phyloP scores from a whole-genome alignment of 2,329 filamentous ascomycete genomes.

The Arachnopeziza araneosa region DNA sequence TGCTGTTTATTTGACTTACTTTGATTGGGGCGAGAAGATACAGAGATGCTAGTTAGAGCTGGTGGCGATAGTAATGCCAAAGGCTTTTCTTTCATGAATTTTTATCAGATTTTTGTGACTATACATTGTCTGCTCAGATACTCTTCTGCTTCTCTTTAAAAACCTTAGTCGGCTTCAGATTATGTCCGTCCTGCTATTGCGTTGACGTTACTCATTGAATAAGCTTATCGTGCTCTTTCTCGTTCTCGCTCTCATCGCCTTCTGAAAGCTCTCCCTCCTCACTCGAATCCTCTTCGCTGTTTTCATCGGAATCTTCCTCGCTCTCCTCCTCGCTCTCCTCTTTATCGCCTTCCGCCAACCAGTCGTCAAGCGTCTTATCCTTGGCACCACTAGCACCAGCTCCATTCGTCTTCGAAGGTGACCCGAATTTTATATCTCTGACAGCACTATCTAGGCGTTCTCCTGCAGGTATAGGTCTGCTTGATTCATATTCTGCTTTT shows the following conservation, averaged over 20 bases:
- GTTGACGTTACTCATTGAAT: constrained; percentile 22
- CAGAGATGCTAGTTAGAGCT: constrained; percentile 6
- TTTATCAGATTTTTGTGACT: constrained; percentile 19
- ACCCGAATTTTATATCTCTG: constrained; percentile 31
- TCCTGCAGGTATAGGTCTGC: constrained; percentile 48
- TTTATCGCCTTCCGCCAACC: constrained; percentile 62
- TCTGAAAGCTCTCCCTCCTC: not conserved
- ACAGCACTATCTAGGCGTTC: constrained; percentile 58
- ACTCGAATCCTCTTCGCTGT: constrained; percentile 25
- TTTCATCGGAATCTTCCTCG: constrained; percentile 38
- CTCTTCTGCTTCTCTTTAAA: not conserved
- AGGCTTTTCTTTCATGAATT: constrained; percentile 16
- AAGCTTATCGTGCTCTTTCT: constrained; percentile 29
- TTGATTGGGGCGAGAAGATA: constrained; percentile 14
- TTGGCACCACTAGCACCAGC: constrained; percentile 27
- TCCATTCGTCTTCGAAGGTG: constrained; percentile 44
- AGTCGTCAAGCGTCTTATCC: constrained; percentile 84
- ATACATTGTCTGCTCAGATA: not conserved
- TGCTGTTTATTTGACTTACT: not conserved
- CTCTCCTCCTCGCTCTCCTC: constrained; percentile 46
- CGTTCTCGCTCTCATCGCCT: constrained; percentile 27
- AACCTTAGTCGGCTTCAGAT: no score
- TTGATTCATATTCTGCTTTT: constrained; percentile 35
- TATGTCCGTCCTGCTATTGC: not conserved
- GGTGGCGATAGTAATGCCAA: constrained; percentile 23